Evolutionary conservation across 2,329 filamentous ascomycete species (phyloP).

Genomic region (Sphaerulina populicola): DNA sequence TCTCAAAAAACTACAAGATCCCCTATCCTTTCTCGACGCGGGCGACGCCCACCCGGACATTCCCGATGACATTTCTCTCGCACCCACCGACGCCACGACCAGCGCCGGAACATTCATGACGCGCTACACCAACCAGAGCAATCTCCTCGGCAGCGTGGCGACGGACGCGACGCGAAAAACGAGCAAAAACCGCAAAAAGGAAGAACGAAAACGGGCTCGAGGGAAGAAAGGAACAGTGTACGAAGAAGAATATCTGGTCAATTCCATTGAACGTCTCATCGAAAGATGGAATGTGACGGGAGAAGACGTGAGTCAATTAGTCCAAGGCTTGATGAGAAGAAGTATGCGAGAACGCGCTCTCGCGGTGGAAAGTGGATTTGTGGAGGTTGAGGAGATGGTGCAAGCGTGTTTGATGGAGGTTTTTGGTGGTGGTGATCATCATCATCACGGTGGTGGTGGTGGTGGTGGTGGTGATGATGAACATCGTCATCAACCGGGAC

Average conservation of each 20-base stretch:
- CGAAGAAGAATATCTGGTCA: conserved; percentile 93
- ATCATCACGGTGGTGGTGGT: background rate
- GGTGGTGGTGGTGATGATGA: no score
- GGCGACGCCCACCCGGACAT: conserved; percentile 51
- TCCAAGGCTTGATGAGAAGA: conserved; percentile 68
- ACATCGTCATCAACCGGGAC: background rate
- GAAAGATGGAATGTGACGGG: conserved; percentile 68
- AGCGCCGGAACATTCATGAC: conserved; percentile 75
- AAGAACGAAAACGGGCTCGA: conserved; percentile 88
- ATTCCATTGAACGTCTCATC: conserved; percentile 72
- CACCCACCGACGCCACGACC: conserved; percentile 74
- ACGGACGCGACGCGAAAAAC: conserved; percentile 70
- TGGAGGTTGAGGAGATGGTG: conserved; percentile 66
- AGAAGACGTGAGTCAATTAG: conserved; percentile 63
- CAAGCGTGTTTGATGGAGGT: conserved; percentile 60
- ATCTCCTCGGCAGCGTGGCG: conserved; percentile 55
- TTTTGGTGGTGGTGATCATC: conserved; percentile 39
- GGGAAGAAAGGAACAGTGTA: conserved; percentile 97
- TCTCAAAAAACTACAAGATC: conserved; percentile 71
- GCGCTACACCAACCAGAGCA: conserved; percentile 67
- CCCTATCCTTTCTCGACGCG: conserved; percentile 79
- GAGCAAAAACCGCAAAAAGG: conserved; percentile 75
- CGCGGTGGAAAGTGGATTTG: conserved; percentile 65
- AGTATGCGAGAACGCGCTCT: conserved; percentile 81
- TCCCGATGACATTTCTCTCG: conserved; percentile 86